Percentiles rank a stretch among this genome's conserved stretches.
Conservation (phyloP, 108 stramenopile genomes). For the Skeletonema costatum region DNA sequence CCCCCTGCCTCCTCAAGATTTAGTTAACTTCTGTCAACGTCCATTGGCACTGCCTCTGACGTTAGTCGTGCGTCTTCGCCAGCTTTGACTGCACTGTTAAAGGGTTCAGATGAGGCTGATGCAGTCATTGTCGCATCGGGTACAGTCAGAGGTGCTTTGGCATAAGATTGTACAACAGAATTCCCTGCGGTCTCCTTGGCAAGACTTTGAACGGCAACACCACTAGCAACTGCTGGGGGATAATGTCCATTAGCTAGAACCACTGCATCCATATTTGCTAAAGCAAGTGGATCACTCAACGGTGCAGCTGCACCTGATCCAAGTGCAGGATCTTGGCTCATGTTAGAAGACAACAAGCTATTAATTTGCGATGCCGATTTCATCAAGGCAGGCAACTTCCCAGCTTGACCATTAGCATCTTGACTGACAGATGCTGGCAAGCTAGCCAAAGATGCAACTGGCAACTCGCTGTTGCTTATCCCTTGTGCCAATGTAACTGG, state of each 20-base stretch:
- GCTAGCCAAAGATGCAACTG: background rate
- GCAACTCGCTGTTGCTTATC: background rate
- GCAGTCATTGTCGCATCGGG: background rate
- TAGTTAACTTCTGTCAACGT: background rate
- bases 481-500: background rate
- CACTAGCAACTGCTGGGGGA: background rate
- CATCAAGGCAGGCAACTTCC: background rate
- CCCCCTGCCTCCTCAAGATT: background rate
- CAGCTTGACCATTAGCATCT: background rate
- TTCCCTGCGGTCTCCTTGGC: background rate
- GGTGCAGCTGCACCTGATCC: no score
- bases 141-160: background rate
- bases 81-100: background rate
- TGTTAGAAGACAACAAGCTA: background rate
- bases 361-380: no score
- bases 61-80: background rate
- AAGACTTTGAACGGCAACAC: background rate
- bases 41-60: background rate
- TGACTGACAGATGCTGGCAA: background rate
- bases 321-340: background rate
- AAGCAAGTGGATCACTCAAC: background rate
- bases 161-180: background rate
- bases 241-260: background rate
- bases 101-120: background rate
- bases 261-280: background rate